These are phyloP conservation scores for Pelagomonas calceolata DNA, from an alignment of 108 stramenopile species.

Conservation along the genomic window DNA sequence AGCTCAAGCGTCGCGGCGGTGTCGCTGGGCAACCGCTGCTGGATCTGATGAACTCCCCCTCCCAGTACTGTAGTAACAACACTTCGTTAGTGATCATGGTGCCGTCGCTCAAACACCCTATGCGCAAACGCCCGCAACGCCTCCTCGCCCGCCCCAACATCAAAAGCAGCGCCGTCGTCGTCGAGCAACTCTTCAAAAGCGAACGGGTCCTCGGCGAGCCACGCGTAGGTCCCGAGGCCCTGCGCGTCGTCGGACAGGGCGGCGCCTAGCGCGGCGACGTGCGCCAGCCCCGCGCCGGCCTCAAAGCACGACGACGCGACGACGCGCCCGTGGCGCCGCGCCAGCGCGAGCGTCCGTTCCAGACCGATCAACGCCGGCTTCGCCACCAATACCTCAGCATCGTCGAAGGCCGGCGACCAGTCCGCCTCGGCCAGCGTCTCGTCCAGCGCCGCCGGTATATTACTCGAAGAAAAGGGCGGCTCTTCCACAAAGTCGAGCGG, in stretches of 20 bases:
- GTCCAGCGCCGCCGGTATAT: constrained; percentile 55
- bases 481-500: constrained; percentile 6
- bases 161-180: too few relatives aligned
- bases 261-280: not conserved
- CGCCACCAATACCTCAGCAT: constrained; percentile 50
- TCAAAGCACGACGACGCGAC: constrained; percentile 10
- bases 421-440: constrained; percentile 47
- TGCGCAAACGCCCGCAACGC: too few relatives aligned
- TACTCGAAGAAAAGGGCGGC: not conserved
- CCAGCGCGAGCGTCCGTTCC: constrained; percentile 2
- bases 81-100: too few relatives aligned
- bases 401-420: not conserved
- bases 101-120: too few relatives aligned
- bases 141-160: too few relatives aligned
- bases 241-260: not conserved
- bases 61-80: too few relatives aligned
- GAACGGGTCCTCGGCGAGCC: not conserved
- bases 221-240: not conserved
- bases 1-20: too few relatives aligned
- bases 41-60: too few relatives aligned
- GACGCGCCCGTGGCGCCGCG: not conserved
- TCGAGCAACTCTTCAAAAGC: not conserved
- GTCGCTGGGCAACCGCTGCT: too few relatives aligned
- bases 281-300: constrained; percentile 5
- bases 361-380: constrained; percentile 71